Evolutionary conservation across 1,284 basidiomycete species (phyloP).

Genomic region (Marasmius fiardii): DNA sequence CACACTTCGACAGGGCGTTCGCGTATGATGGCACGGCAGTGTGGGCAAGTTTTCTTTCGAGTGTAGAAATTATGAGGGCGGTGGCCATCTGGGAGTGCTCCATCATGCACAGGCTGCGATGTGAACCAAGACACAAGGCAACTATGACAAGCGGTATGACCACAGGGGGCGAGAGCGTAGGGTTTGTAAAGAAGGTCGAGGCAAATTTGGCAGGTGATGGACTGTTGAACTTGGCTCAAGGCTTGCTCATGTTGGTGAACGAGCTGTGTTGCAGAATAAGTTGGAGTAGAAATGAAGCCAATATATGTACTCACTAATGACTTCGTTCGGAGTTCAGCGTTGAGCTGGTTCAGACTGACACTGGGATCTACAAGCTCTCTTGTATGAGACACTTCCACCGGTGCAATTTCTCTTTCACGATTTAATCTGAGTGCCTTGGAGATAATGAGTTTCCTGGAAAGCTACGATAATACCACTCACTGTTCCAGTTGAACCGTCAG

Average conservation of each 20-base stretch:
- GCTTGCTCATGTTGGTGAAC: conserved; percentile 44
- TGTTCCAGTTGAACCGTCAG: conserved; percentile 18
- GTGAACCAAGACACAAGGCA: conserved; percentile 78
- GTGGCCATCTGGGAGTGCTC: conserved; percentile 16
- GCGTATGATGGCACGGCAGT: conserved; percentile 60
- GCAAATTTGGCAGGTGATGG: conserved; percentile 71
- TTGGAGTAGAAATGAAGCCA: background rate
- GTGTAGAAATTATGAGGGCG: conserved; percentile 7
- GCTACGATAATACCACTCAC: background rate
- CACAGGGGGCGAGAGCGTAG: conserved; percentile 69
- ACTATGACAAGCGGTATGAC: conserved; percentile 66
- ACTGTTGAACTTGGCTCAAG: conserved; percentile 50
- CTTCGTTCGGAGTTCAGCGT: conserved; percentile 26
- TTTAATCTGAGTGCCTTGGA: background rate
- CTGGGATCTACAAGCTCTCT: background rate
- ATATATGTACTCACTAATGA: conserved; percentile 28
- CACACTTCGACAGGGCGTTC: conserved; percentile 70
- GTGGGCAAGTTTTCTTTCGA: conserved; percentile 68
- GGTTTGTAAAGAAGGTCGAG: conserved; percentile 68
- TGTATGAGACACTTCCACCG: background rate
- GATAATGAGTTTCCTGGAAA: background rate
- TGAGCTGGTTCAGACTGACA: conserved; percentile 33
- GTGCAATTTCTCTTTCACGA: no score
- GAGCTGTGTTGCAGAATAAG: conserved; percentile 5
- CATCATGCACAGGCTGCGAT: conserved; percentile 27